phyloP scores from a whole-genome alignment of 306 rosid species.

The Prunus davidiana region DNA sequence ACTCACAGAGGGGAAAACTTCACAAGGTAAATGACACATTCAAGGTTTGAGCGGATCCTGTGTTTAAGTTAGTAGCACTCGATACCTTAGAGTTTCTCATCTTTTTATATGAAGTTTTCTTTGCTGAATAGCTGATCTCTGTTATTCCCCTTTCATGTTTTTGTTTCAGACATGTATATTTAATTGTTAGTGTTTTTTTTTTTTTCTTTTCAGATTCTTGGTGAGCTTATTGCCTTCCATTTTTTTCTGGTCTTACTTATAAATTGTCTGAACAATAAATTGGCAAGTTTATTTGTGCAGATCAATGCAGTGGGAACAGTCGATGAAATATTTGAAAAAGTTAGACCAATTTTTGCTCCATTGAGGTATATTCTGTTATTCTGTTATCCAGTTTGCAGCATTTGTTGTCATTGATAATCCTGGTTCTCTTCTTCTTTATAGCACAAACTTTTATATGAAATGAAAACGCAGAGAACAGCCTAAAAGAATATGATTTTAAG shows the following conservation, averaged over 20 bases:
- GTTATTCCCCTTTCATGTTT: background rate
- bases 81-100: background rate
- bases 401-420: background rate
- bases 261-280: background rate
- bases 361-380: slow-evolving; percentile 46
- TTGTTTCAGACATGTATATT: background rate
- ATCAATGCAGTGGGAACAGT: slow-evolving; percentile 80
- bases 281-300: slow-evolving; percentile 43
- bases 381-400: background rate
- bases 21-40: slow-evolving; percentile 43
- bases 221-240: background rate
- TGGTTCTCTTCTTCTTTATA: background rate
- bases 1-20: slow-evolving; percentile 73
- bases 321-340: slow-evolving; percentile 84
- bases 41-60: background rate
- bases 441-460: background rate
- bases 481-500: background rate
- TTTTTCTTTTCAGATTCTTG: background rate
- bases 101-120: slow-evolving; percentile 7
- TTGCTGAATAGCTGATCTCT: background rate
- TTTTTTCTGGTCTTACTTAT: background rate
- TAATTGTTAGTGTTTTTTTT: background rate
- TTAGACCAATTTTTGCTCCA: slow-evolving; percentile 60
- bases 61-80: background rate
- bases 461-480: background rate